Base-by-base conservation (phyloP, 140 eudicot species). In the Eryngium alpinum region DNA sequence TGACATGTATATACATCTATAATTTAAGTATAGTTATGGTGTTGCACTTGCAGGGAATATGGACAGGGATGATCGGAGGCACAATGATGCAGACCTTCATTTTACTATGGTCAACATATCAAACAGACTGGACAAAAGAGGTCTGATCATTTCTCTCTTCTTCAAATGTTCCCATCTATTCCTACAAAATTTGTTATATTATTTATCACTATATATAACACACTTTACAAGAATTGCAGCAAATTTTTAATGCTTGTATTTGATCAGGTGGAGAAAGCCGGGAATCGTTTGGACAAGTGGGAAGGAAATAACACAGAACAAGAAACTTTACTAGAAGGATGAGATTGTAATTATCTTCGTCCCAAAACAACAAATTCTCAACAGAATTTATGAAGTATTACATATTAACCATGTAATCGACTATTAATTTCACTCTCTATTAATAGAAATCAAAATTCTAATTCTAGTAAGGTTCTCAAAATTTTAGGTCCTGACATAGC, bases 261-360 rank as follows among this genome's bases (percentile, higher is more conserved):
- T n/a, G n/a, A n/a, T n/a, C 89, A 92, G 95, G 96, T 92, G 80
- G 93, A 92, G 86, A 90, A 87, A 56, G 88, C 93, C 32, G 81
- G 16, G 62, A 84, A 83, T 56, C 89, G 92, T 10, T 71, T 92
- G 90, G 90, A 89, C 74, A 87, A 86, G 86, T 90, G 93, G 96
- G 92, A 87, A 71, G 90, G 82, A 67, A 78, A 46, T 22, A 84
- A 84, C 53, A 82, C 78, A 80, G 86, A 84, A 27, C 46, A 76
- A 81, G 25, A 32, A 81, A 66, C 83, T 84, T 49, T 56, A 82
- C 78, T 78, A 85, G 77, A 87, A 10, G 84, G 66, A 70, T 15
- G 29, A 71, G 38, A 6, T 19, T 19, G 3, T 32, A 29, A 38
- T 38, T 38, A 38, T 38, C 46, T 2, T 38, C 46, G 5, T 38